Evolutionary conservation across 2,329 filamentous ascomycete species (phyloP), one percentile per base, ranked within the genome.

Genomic region (Bipolaris sorokiniana): DNA sequence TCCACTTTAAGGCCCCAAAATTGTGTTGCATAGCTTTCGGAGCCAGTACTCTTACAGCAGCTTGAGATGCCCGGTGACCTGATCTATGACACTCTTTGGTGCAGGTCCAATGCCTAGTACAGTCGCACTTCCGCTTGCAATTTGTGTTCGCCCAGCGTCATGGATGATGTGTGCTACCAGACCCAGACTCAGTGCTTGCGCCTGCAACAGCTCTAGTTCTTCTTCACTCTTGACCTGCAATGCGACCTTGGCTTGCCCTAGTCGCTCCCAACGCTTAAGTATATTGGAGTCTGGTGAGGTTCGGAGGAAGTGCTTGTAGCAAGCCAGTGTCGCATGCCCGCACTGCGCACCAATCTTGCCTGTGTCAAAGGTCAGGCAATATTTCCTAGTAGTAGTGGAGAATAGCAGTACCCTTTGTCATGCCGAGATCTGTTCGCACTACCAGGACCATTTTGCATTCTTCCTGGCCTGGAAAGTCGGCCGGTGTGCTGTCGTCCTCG

Each of bases 321-420:
- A 98, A 53, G 94, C 93, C 54, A 99, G 88, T 3, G 94, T 97
- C n/a, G 95, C 95, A 78, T 98, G 95, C 48, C 89, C 90, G 79
- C 90, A 94, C 79, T 98, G 95, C 7, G 95, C 95, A 55, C 92
- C 95, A 70, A 98, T 97, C 83, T 99, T 99, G 70, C 94, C 94
- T 97, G 63, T 44, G 20, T 38, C 62, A 53, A 53, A 38, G 3
- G 23, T 45, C 36, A 3, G 5, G 16, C 28, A 3, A 44, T 36
- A 18, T n/a, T 5, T 20, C 51, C 31, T 7, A 50, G 6, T 15
- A 26, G 47, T 18, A 20, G 22, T 33, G 23, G 26, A 34, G 44
- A 9, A 15, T 34, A 7, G 33, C 31, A 42, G 40, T 81, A 95
- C 94, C 94, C 80, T 97, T 98, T 9, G 90, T 95, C 95, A 99